phyloP scores from a whole-genome alignment of 371 early-diverging fungal species.

The Rhizopus delemar region DNA sequence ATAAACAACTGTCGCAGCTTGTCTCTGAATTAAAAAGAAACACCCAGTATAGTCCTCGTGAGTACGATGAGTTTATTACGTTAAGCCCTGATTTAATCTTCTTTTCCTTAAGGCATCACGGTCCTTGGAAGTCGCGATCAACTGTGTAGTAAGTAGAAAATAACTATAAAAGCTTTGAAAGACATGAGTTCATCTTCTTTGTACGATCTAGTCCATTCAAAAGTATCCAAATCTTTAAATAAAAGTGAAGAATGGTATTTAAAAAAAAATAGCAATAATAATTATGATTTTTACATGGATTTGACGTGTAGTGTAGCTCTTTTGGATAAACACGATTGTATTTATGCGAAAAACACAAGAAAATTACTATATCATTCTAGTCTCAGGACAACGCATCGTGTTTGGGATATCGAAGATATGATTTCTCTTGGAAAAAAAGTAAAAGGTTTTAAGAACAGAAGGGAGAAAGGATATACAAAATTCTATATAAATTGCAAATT shows the following conservation, averaged over 20 bases:
- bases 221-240: conserved; percentile 37
- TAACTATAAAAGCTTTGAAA: background rate
- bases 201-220: conserved; percentile 35
- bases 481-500: background rate
- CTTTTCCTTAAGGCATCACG: conserved; percentile 37
- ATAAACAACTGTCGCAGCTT: conserved; percentile 59
- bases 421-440: conserved; percentile 46
- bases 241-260: conserved; percentile 53
- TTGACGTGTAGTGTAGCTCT: conserved; percentile 5
- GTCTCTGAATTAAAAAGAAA: conserved; percentile 54
- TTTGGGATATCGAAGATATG: conserved; percentile 81
- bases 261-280: conserved; percentile 12
- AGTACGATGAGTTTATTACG: background rate
- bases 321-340: conserved; percentile 38
- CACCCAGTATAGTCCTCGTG: conserved; percentile 58
- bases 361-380: conserved; percentile 19
- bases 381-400: conserved; percentile 6
- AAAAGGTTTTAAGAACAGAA: conserved; percentile 21
- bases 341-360: conserved; percentile 13
- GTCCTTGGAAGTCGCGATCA: conserved; percentile 61
- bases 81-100: background rate
- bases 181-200: background rate
- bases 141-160: conserved; percentile 42
- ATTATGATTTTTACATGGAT: background rate
- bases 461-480: background rate